phyloP scores from a whole-genome alignment of 164 flowering plant genomes.

The Vitis rotundifolia region DNA sequence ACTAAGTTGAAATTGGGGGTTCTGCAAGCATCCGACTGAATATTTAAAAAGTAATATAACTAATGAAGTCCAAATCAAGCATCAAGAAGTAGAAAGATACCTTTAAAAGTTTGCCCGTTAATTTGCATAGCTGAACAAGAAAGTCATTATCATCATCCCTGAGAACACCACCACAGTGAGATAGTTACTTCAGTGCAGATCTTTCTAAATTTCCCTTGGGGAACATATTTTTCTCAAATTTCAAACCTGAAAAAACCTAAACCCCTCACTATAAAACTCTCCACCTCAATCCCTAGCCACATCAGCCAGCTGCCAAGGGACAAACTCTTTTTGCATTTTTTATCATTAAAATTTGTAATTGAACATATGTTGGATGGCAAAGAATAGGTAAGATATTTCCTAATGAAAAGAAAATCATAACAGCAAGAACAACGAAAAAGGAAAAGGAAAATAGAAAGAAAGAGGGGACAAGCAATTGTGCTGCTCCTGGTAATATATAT shows the following conservation, averaged over 20 bases:
- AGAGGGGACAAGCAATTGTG: background rate
- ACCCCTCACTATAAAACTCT: too few relatives aligned
- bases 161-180: conserved; percentile 19
- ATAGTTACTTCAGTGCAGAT: background rate
- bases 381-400: background rate
- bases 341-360: too few relatives aligned
- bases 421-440: background rate
- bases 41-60: background rate
- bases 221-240: too few relatives aligned
- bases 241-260: too few relatives aligned
- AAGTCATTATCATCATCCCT: conserved; percentile 96
- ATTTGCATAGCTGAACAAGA: conserved; percentile 82
- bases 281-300: too few relatives aligned
- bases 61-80: background rate
- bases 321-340: too few relatives aligned
- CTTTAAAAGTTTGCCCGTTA: conserved; percentile 83
- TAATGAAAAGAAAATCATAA: background rate
- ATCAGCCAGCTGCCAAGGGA: too few relatives aligned
- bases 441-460: background rate
- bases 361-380: background rate
- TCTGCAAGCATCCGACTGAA: too few relatives aligned
- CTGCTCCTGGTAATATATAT: background rate
- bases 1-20: too few relatives aligned
- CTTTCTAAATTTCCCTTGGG: too few relatives aligned
- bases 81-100: conserved; percentile 30